Base-by-base conservation (phyloP, 2,329 filamentous ascomycete genomes). In the Arachnomyces sp. region DNA sequence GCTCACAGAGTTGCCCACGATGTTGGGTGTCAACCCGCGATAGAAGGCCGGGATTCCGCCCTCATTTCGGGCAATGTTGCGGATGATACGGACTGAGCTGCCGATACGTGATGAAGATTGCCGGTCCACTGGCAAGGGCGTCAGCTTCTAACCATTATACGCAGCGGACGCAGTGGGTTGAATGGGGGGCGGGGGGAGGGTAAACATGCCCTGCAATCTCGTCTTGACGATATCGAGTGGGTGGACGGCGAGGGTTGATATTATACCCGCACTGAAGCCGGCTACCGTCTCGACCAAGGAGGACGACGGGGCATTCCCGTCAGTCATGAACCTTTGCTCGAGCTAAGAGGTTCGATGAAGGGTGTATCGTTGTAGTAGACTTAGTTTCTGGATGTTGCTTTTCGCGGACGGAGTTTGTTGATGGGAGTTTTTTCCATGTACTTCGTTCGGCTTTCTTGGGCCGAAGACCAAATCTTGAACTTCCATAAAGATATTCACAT, bases 201-300 rank as follows among this genome's bases (percentile, higher is more conserved):
- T 7, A 34, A 30, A 58, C 68, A 43, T 68, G 88, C 85, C 81
- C 68, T 98, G 92, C 59, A 98, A 79, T 48, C 92, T 83, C 45
- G 90, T 96, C 73, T 98, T 98, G 60, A 96, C 81, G 48, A 98
- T 81, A 66, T 98, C 92, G 44, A 98, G 78, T 25, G 92, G 92
- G 52, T 96, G 90, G 38, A 92, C 83, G 42, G 80, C 81, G 36
- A 96, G 73, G 16, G 92, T 96, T 39, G 89, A 84, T 52, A 88
- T 75, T 42, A 87, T 75, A 46, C 92, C 92, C 44, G 92, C 92
- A 49, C 82, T 84, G 63, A 98, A 82, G 53, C 92, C 92, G 46
- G 92, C 87, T 60, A 89, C 72, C 56, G 83, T 82, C 74, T 96
- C 92, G 64, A 95, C 77, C 58, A 84, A 64, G 53, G 84, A 86